Evolutionary conservation across 805 yeast species (phyloP), one percentile per base, ranked within the genome.

Genomic region (Candida sonorensis): DNA sequence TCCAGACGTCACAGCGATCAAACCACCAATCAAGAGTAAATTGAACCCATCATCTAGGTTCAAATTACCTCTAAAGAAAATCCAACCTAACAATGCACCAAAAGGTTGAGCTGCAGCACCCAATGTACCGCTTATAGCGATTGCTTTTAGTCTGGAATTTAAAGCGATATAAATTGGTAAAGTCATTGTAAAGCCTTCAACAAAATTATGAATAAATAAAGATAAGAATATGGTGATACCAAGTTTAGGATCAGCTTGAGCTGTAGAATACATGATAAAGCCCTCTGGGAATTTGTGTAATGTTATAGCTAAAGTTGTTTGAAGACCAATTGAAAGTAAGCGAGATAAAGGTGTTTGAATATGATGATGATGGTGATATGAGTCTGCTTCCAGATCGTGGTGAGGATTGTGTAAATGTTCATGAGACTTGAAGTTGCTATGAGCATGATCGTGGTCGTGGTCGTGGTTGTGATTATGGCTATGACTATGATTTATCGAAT

Each of bases 221-320:
- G 96, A 86, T 14, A 88, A 54, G 49, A 92, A 88, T 10, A 90
- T 85, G 11, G 85, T 69, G 14, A 86, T 46, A 0, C 97, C 97
- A 17, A 87, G 59, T 37, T 67, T 59, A 2, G 81, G 75, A 48
- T 81, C 83, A 0, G 76, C 77, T 36, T 64, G 62, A 2, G 86
- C 69, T 0, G 92, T 87, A 21, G 81, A 82, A 53, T 74, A 90
- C 28, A 94, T 81, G 34, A 90, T 77, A 49, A 90, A 84, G 0
- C 98, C 98, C 58, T 90, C 98, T 0, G 98, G 98, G 17, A 90
- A 67, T 53, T 92, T 88, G 60, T 90, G 98, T 18, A 92, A 59
- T 0, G 94, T 73, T 18, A 90, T 75, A 0, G 95, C 97, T 31
- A 88, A 54, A 6, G 88, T 77, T 0, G 97, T 90, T 55, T 92